Evolutionary conservation across 2,329 filamentous ascomycete genomes (phyloP).

Genomic region (Fusarium subglutinans): DNA sequence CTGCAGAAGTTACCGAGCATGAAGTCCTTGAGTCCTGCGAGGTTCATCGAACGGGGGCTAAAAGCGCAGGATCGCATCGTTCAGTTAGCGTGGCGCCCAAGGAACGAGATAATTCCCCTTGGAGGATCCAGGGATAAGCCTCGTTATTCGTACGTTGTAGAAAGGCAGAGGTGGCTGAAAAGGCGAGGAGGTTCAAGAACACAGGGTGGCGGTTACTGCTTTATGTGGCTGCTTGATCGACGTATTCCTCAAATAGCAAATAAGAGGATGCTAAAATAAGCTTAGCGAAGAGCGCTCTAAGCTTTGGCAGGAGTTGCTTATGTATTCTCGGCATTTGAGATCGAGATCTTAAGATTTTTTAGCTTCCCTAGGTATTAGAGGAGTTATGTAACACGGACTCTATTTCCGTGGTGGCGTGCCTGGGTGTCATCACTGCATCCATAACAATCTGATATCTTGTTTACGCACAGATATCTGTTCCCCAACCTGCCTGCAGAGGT

Average conservation of each 20-base stretch:
- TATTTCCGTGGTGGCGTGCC: neutral
- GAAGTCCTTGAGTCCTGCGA: neutral
- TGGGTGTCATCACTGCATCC: neutral
- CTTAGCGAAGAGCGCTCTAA: no score
- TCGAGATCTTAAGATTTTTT: neutral
- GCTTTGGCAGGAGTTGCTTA: neutral
- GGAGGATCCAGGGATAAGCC: neutral
- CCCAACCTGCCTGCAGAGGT: no score
- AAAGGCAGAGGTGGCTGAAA: neutral
- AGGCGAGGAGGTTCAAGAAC: neutral
- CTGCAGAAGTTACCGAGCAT: fast-evolving
- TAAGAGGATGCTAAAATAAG: neutral
- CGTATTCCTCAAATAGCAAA: no score
- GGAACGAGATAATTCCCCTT: neutral
- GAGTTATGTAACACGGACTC: neutral
- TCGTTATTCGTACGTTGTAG: neutral
- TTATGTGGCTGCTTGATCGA: neutral
- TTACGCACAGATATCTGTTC: neutral
- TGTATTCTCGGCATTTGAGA: neutral
- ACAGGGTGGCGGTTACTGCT: neutral
- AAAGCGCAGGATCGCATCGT: neutral
- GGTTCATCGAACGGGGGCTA: fast-evolving
- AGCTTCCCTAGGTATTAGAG: no score
- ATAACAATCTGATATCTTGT: neutral
- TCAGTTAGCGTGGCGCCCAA: no score